These are phyloP conservation scores for Calophaca sinica DNA, from an alignment of 306 rosid species.

Conservation along the genomic window DNA sequence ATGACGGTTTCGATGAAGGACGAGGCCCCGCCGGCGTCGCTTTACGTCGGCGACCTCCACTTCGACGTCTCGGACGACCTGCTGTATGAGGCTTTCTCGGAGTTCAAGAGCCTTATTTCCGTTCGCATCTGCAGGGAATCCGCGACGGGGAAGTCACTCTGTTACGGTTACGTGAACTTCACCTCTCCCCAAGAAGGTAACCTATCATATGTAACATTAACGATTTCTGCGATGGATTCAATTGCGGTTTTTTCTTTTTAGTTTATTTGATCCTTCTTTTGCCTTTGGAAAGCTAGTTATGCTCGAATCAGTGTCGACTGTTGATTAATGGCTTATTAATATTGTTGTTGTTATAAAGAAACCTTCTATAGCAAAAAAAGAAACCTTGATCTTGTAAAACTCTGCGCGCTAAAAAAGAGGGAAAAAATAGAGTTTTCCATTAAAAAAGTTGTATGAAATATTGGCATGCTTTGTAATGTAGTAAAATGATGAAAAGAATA, in stretches of 20 bases:
- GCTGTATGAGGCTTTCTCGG: slow-evolving; percentile 63
- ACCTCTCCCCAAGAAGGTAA: slow-evolving; percentile 65
- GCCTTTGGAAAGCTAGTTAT: neutral
- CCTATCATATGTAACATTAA: neutral
- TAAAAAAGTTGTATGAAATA: neutral
- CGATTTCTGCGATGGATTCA: neutral
- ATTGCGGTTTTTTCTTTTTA: neutral
- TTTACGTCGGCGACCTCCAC: slow-evolving; percentile 85
- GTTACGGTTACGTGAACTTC: slow-evolving; percentile 86
- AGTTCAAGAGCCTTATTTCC: slow-evolving; percentile 60
- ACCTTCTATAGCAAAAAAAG: too few relatives aligned
- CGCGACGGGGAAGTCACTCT: slow-evolving; percentile 65
- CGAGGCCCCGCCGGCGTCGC: slow-evolving; percentile 48
- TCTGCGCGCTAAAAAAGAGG: too few relatives aligned
- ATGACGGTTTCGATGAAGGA: slow-evolving; percentile 66
- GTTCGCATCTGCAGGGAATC: slow-evolving; percentile 70
- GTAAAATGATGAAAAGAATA: neutral
- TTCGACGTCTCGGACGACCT: slow-evolving; percentile 58
- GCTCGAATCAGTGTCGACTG: neutral
- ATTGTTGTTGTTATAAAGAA: neutral
- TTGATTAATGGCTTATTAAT: neutral
- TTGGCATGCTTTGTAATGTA: neutral
- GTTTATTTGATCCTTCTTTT: neutral
- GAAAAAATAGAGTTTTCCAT: neutral
- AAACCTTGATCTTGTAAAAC: neutral